Percentiles rank a stretch among this genome's conserved stretches.
Evolutionary conservation across 1,284 basidiomycete genomes (phyloP).

Genomic region (Austroboletus novae-zelandiae): DNA sequence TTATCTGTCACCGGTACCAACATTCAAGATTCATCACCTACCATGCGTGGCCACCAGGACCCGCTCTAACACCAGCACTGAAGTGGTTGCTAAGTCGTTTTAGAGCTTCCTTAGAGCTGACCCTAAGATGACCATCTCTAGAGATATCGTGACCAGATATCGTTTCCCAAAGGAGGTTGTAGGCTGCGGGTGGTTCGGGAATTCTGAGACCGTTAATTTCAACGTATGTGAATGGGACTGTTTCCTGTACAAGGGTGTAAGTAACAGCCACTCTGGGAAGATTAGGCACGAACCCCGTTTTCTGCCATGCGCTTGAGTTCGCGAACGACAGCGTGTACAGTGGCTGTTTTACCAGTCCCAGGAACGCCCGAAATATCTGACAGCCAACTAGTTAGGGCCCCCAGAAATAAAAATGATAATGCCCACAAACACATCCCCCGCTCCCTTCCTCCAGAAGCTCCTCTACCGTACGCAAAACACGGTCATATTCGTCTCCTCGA

Average conservation of each 20-base stretch:
- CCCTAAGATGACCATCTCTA: constrained; percentile 59
- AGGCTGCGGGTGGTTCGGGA: constrained; percentile 85
- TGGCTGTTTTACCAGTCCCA: constrained; percentile 98
- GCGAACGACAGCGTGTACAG: constrained; percentile 88
- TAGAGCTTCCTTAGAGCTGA: constrained; percentile 70
- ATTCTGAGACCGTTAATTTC: constrained; percentile 98
- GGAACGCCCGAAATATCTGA: constrained; percentile 96
- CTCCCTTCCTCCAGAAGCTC: constrained; percentile 90
- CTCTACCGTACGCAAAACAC: constrained; percentile 77
- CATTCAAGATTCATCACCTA: constrained; percentile 29
- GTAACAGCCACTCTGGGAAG: background rate
- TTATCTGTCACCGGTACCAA: background rate
- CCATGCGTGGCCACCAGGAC: constrained; percentile 74
- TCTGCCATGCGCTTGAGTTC: constrained; percentile 87
- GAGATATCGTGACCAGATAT: constrained; percentile 72
- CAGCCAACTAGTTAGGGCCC: background rate
- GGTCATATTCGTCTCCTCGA: constrained; percentile 83
- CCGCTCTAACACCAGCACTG: constrained; percentile 47
- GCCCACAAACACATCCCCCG: constrained; percentile 93
- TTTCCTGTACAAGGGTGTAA: constrained; percentile 56
- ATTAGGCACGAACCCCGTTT: constrained; percentile 53
- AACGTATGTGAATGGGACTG: constrained; percentile 92
- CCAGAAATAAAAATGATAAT: constrained; percentile 1
- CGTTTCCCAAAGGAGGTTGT: constrained; percentile 86
- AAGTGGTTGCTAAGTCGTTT: constrained; percentile 67